Base-by-base conservation (phyloP, 345 rosid species). In the Eucalyptus curtisii region DNA sequence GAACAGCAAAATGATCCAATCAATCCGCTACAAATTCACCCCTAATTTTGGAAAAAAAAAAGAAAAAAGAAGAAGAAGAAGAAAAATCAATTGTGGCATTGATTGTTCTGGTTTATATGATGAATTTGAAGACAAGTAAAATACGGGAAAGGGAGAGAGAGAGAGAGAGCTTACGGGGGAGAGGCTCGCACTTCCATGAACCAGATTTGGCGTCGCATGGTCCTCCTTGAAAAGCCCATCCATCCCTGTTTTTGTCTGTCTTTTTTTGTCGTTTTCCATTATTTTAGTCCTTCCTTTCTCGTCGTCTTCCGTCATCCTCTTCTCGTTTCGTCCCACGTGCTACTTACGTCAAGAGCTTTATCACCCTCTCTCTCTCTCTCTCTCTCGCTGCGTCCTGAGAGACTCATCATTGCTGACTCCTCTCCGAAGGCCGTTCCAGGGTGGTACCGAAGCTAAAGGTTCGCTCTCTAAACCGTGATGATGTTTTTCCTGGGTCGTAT, bases 51-150 rank as follows among this genome's bases (percentile, higher is more conserved):
- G 7, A 59, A 13, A 12, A 12, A 27, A 27, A 24, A 9, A 24
- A 1, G 5, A 1, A 42, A 22, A 0, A 14, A 47, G 3, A 6
- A 50, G 7, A 50, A 52, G 8, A 17, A 17, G 20, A 17, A 52
- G 22, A 48, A 59, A 12, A 59, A 27, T 59, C 31, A 27, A 14
- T 16, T 4, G 76, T 31, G 17, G 76, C 17, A 64, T 64, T n/a
- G 79, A 31, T 66, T 66, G 79, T 31, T 66, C 6, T 31, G 22
- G 40, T 31, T 66, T 15, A 31, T 31, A 66, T 4, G 17, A 66
- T 24, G 30, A 22, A 55, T 55, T 33, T 33, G 44, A 68, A 68
- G 44, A 33, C 10, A 5, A 33, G 44, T 1, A 7, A 55, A 55
- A 55, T 4, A 22, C 24, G 59, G 5, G 24, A 55, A 13, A 57